phyloP scores from a whole-genome alignment of 2,329 filamentous ascomycete species.

The Tolypocladium inflatum region DNA sequence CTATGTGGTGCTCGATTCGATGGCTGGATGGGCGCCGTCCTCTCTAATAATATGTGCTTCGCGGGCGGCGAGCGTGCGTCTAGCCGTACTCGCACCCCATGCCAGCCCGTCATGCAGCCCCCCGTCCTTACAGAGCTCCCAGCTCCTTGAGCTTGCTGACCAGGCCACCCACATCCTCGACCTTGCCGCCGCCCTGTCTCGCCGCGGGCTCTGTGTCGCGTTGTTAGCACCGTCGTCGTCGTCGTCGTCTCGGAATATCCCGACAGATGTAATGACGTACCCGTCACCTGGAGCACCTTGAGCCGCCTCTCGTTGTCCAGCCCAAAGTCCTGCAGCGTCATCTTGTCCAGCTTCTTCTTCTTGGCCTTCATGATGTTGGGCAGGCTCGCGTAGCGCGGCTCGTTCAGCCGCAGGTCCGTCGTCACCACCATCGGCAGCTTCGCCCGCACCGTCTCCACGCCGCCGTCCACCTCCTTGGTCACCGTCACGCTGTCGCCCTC shows the following conservation, averaged over 20 bases:
- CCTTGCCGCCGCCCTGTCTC: conserved; percentile 89
- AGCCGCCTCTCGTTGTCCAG: conserved; percentile 65
- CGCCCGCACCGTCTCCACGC: conserved; percentile 78
- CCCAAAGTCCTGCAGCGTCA: conserved; percentile 73
- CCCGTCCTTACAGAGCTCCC: conserved; percentile 60
- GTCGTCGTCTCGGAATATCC: neutral
- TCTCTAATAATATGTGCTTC: neutral
- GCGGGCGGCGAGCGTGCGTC: neutral
- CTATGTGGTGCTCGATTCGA: neutral
- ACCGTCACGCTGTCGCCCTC: conserved; percentile 64
- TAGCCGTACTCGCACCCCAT: neutral
- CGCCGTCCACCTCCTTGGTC: conserved; percentile 88
- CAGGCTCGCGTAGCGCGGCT: conserved; percentile 88
- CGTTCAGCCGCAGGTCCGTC: conserved; percentile 87
- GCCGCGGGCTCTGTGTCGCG: conserved; percentile 61
- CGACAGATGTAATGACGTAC: conserved; percentile 38
- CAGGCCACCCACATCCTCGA: conserved; percentile 94
- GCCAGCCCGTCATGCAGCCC: neutral
- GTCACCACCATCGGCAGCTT: conserved; percentile 91
- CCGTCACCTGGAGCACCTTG: conserved; percentile 82
- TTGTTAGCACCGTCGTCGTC: neutral
- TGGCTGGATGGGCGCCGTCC: neutral
- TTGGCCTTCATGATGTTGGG: conserved; percentile 99
- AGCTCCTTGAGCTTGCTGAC: conserved; percentile 91
- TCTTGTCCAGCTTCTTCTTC: conserved; percentile 98